These are phyloP conservation scores for Zymoseptoria ardabiliae DNA, from an alignment of 2,329 filamentous ascomycete species.

Conservation along the genomic window DNA sequence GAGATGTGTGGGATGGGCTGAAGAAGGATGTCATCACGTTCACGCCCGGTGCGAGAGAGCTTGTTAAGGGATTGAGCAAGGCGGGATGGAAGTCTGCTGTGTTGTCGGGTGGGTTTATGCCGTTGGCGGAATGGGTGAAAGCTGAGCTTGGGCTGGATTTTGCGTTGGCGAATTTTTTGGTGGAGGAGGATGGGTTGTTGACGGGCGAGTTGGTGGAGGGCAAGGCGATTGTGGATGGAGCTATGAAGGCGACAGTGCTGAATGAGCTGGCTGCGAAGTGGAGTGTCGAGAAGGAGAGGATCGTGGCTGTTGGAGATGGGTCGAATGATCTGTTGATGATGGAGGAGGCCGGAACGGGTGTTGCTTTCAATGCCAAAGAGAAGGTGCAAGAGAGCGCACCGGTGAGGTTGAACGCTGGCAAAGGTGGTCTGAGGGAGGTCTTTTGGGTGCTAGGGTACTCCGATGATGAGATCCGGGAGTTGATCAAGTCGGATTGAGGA, in stretches of 20 bases:
- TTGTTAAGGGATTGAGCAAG: constrained; percentile 66
- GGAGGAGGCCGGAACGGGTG: constrained; percentile 63
- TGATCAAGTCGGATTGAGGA: background rate
- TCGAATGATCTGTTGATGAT: constrained; percentile 81
- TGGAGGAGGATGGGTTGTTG: constrained; percentile 47
- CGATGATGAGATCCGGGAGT: background rate
- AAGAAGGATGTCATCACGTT: constrained; percentile 61
- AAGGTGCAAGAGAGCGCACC: constrained; percentile 71
- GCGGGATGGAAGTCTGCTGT: constrained; percentile 85
- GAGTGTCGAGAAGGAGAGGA: constrained; percentile 56
- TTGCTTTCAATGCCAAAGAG: constrained; percentile 80
- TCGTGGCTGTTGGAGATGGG: constrained; percentile 71
- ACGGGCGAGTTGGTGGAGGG: constrained; percentile 66
- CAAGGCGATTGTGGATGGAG: constrained; percentile 66
- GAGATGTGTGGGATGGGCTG: constrained; percentile 62
- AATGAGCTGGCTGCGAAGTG: constrained; percentile 63
- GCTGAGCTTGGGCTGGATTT: constrained; percentile 75
- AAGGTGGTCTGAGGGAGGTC: background rate
- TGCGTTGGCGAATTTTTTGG: constrained; percentile 79
- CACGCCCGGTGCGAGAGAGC: constrained; percentile 68
- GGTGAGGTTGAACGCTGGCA: constrained; percentile 53
- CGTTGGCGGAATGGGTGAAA: constrained; percentile 80
- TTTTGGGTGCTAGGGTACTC: background rate
- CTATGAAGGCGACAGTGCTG: constrained; percentile 66
- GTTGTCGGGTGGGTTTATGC: constrained; percentile 84